Base-by-base conservation (phyloP, 306 rosid genomes). In the Senna siamea region DNA sequence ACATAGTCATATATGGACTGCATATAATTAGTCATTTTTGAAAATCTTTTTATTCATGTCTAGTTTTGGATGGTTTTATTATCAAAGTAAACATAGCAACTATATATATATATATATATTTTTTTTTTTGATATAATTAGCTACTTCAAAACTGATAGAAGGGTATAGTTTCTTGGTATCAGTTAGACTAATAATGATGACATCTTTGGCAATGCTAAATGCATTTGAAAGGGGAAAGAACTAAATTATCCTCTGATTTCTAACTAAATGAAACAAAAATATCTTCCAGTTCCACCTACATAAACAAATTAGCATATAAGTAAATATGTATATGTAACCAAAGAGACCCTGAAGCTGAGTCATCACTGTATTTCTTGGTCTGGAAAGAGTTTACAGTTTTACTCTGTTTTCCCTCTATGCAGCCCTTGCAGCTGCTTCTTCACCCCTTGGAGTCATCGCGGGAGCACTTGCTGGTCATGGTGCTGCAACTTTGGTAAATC, bases 391-490 rank as follows among this genome's bases (percentile, higher is more conserved):
- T 62, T 4, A 62, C 28, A 19, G 0, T 7, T 62, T 37, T 26
- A 20, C 74, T 57, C 28, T 30, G 56, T 66, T 74, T 44, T 57
- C 32, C 26, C 57, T 74, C 69, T 66, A 38, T 82, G 80, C 86
- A 92, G 99, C 98, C 76, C 98, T 92, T 71, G 96, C 98, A 73
- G 98, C 99, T 18, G 98, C 99, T 67, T 90, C 99, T 80, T 92
- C 98, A 72, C 98, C 96, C 58, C 86, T 92, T 71, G 97, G 99
- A 80, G 99, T 92, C 81, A 87, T 95, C 71, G 98, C 87, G 5
- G 98, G 99, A 83, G 92, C 99, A 32, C 87, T 92, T 41, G 98
- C 97, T 5, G 98, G 98, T 80, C 97, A 92, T 41, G 93, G 96
- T 32, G 92, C 82, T 53, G 99, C 99, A 73, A 95, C 98, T 74